Evolutionary conservation across 129 eudicot genomes (phyloP).

Genomic region (Lactuca saligna): DNA sequence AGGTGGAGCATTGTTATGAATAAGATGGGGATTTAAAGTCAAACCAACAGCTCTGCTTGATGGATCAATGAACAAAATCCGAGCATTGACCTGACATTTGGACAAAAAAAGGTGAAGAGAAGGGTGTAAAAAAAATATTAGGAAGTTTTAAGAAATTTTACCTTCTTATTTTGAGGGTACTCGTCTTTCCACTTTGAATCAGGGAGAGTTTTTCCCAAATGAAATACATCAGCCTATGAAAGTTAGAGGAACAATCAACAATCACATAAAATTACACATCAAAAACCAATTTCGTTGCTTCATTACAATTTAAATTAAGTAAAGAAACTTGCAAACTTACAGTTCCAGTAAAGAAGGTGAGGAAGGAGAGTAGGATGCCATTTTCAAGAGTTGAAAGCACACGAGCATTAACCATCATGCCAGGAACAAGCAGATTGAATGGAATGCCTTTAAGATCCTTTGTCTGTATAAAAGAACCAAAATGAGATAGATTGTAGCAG

Average conservation of each 20-base stretch:
- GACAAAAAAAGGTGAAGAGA: constrained; percentile 11
- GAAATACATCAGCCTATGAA: constrained; percentile 81
- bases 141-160: constrained; percentile 16
- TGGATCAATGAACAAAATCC: constrained; percentile 88
- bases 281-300: constrained; percentile 10
- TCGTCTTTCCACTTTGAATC: constrained; percentile 77
- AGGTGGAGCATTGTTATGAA: constrained; percentile 79
- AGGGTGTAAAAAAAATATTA: background rate
- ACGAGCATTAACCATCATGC: constrained; percentile 94
- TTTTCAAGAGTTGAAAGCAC: constrained; percentile 83
- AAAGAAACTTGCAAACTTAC: constrained; percentile 46
- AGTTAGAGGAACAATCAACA: background rate
- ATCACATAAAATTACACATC: background rate
- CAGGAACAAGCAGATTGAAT: constrained; percentile 86
- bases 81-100: constrained; percentile 78
- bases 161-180: constrained; percentile 81
- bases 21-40: constrained; percentile 82
- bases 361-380: constrained; percentile 88
- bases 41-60: constrained; percentile 91
- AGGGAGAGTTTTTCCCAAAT: constrained; percentile 60
- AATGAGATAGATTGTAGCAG: constrained; percentile 19
- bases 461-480: constrained; percentile 45
- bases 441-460: constrained; percentile 95
- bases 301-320: constrained; percentile 1
- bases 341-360: constrained; percentile 92